Conservation (phyloP, 768 basidiomycete species). For the Trametes elegans region DNA sequence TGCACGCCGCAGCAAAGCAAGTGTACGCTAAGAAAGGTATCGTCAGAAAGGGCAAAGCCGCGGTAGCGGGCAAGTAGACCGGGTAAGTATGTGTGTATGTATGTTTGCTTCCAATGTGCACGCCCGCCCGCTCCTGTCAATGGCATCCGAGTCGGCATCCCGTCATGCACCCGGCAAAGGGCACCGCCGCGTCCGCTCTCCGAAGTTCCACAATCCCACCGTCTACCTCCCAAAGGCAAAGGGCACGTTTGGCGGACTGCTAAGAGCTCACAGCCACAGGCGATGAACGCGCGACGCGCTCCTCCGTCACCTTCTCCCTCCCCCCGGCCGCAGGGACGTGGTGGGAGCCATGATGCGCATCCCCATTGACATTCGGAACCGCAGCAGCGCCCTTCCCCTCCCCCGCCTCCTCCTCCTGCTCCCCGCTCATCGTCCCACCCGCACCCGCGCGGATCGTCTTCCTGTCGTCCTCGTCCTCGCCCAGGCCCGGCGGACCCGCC, state of each 20-base stretch:
- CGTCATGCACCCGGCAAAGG: no score
- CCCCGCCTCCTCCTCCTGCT: slow-evolving; percentile 21
- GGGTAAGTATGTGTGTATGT: no score
- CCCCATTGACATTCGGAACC: slow-evolving; percentile 14
- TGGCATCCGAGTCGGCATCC: no score
- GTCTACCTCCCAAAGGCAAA: no score
- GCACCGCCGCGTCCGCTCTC: no score
- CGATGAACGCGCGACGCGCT: slow-evolving; percentile 10
- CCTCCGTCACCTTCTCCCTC: slow-evolving; percentile 21
- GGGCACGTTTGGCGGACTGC: no score
- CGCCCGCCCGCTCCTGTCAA: no score
- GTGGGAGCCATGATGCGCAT: slow-evolving; percentile 12
- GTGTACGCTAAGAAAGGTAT: no score
- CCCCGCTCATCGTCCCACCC: slow-evolving; percentile 14
- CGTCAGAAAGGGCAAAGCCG: no score
- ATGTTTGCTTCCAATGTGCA: no score
- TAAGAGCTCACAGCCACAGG: slow-evolving; percentile 20
- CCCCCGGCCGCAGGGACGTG: slow-evolving; percentile 4
- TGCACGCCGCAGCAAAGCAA: no score
- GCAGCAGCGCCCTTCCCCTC: slow-evolving; percentile 19
- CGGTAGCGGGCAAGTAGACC: no score
- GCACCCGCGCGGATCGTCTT: slow-evolving; percentile 26
- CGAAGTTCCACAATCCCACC: neutral
- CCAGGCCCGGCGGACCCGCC: neutral
- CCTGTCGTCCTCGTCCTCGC: slow-evolving; percentile 29